Evolutionary conservation across 768 basidiomycete genomes (phyloP).

Genomic region (Cystofilobasidium capitatum): DNA sequence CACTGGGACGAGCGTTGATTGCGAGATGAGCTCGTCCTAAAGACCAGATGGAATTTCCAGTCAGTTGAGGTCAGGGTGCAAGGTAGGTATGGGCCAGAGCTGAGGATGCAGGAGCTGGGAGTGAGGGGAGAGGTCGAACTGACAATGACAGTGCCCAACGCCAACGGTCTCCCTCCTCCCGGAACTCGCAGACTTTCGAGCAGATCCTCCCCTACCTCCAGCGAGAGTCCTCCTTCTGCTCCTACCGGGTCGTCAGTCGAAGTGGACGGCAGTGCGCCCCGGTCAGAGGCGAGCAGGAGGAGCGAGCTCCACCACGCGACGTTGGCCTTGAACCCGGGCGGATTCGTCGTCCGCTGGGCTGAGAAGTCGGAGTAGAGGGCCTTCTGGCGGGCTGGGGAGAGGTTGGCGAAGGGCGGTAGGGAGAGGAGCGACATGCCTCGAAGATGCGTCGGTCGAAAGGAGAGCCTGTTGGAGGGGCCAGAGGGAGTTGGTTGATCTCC

Average conservation of each 20-base stretch:
- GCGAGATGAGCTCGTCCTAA: slow-evolving; percentile 18
- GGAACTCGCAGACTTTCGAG: slow-evolving; percentile 5
- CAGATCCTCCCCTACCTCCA: slow-evolving; percentile 9
- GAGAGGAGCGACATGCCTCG: slow-evolving; percentile 5
- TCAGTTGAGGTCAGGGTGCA: too few relatives aligned
- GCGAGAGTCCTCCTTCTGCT: not conserved
- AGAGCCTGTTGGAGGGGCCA: not conserved
- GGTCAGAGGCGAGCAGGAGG: slow-evolving; percentile 53
- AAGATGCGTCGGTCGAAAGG: too few relatives aligned
- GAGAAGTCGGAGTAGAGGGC: slow-evolving; percentile 81
- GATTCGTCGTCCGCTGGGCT: slow-evolving; percentile 72
- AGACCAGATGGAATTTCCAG: too few relatives aligned
- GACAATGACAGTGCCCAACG: slow-evolving; percentile 16
- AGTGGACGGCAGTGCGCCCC: slow-evolving; percentile 52
- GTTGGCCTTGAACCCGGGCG: slow-evolving; percentile 67
- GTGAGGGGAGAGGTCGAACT: not conserved
- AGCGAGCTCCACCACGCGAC: slow-evolving; percentile 78
- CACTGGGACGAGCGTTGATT: slow-evolving; percentile 29
- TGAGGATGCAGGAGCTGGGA: too few relatives aligned
- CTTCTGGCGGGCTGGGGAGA: slow-evolving; percentile 36
- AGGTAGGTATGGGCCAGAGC: too few relatives aligned
- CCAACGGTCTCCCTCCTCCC: slow-evolving; percentile 12
- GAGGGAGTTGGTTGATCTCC: not conserved
- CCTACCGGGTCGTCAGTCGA: slow-evolving; percentile 46
- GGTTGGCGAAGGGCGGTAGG: slow-evolving; percentile 28